Conservation (phyloP, 306 rosid species). For the Ceratonia siliqua region DNA sequence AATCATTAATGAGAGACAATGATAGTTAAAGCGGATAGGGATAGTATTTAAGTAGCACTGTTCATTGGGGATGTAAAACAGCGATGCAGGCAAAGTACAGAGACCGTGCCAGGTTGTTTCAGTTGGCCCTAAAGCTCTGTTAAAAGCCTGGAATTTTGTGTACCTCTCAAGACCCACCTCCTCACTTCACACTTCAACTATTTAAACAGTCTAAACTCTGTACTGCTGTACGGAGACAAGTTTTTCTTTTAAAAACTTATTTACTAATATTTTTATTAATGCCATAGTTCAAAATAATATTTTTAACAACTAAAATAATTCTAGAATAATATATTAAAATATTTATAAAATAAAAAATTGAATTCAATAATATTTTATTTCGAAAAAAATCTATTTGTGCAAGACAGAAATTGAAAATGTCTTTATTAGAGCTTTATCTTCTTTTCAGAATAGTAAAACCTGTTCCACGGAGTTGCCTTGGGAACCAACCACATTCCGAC, state of each 20-base stretch:
- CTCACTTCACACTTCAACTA: neutral
- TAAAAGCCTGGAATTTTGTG: neutral
- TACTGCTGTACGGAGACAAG: neutral
- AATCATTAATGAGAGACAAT: slow-evolving; percentile 33
- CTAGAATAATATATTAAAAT: too few species aligned
- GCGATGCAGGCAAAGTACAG: slow-evolving; percentile 34
- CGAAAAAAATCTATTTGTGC: too few species aligned
- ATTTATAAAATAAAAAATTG: too few species aligned
- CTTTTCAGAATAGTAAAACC: neutral
- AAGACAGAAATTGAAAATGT: neutral
- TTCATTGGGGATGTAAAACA: slow-evolving; percentile 14
- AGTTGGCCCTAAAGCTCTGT: slow-evolving; percentile 26
- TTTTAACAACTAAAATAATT: too few species aligned
- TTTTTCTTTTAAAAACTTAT: neutral
- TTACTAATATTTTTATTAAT: too few species aligned
- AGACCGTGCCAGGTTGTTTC: slow-evolving; percentile 25
- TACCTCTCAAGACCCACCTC: slow-evolving; percentile 9
- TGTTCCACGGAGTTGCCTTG: neutral
- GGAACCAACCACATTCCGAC: neutral
- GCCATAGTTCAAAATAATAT: too few species aligned
- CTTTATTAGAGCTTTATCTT: neutral
- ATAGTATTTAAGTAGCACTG: slow-evolving; percentile 5
- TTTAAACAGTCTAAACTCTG: neutral
- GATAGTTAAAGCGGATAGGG: neutral
- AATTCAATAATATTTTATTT: too few species aligned